Evolutionary conservation across 1,139 yeast genomes (phyloP).

Genomic region (Suhomyces yuchorum): DNA sequence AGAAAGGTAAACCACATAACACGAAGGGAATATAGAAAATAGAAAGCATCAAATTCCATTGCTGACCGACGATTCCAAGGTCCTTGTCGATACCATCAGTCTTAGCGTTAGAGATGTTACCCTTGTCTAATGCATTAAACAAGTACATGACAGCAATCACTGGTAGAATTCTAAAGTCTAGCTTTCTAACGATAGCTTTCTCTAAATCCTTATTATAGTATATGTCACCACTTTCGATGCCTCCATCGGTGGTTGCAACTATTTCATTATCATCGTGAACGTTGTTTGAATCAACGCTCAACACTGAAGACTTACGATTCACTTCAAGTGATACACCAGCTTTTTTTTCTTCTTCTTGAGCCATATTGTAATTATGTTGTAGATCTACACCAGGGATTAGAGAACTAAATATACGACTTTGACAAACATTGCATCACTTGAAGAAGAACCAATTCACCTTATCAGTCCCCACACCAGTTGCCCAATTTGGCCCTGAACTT

Average conservation of each 20-base stretch:
- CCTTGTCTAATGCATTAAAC: slow-evolving; percentile 32
- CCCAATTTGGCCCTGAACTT: slow-evolving; percentile 1
- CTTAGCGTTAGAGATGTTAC: slow-evolving; percentile 27
- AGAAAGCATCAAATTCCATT: slow-evolving; percentile 29
- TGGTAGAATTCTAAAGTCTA: slow-evolving; percentile 37
- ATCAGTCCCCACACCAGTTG: slow-evolving; percentile 11
- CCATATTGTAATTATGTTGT: background rate
- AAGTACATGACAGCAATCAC: slow-evolving; percentile 31
- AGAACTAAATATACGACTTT: slow-evolving; percentile 1
- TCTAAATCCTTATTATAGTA: slow-evolving; percentile 23
- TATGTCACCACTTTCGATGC: slow-evolving; percentile 8
- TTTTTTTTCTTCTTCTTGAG: slow-evolving; percentile 5
- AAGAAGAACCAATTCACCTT: slow-evolving; percentile 1
- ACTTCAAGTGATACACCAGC: slow-evolving; percentile 8
- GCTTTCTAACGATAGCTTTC: slow-evolving; percentile 31
- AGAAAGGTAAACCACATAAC: slow-evolving; percentile 24
- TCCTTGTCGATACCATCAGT: slow-evolving; percentile 25
- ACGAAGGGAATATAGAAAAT: slow-evolving; percentile 28
- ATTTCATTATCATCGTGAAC: background rate
- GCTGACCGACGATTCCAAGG: slow-evolving; percentile 22
- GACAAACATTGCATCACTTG: background rate
- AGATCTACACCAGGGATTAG: background rate
- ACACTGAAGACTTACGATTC: slow-evolving; percentile 12
- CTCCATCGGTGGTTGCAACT: background rate
- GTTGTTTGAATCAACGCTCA: slow-evolving; percentile 9